phyloP scores from a whole-genome alignment of 1,139 yeast genomes.

The Zygosaccharomyces pseudobailii region DNA sequence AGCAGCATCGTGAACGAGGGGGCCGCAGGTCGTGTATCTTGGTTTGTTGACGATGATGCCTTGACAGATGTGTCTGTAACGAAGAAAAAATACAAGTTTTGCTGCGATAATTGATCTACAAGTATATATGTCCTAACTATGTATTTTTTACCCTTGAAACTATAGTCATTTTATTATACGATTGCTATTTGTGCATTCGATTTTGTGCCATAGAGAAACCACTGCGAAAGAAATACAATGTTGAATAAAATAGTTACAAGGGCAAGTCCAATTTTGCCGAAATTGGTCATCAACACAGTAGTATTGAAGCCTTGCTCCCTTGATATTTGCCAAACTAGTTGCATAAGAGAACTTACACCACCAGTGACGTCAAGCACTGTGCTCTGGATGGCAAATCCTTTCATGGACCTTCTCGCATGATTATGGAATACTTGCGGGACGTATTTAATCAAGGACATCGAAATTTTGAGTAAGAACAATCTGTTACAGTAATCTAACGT shows the following conservation, averaged over 20 bases:
- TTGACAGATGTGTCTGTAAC: constrained; percentile 53
- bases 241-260: constrained; percentile 30
- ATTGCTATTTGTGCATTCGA: background rate
- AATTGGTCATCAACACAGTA: constrained; percentile 23
- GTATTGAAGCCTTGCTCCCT: constrained; percentile 23
- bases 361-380: constrained; percentile 51
- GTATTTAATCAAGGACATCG: constrained; percentile 54
- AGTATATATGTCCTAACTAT: background rate
- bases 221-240: constrained; percentile 28
- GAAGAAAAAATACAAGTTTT: constrained; percentile 33
- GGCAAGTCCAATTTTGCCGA: constrained; percentile 34
- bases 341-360: constrained; percentile 46
- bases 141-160: constrained; percentile 3
- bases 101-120: constrained; percentile 8
- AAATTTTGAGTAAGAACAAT: constrained; percentile 41
- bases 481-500: constrained; percentile 28
- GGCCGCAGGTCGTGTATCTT: constrained; percentile 92
- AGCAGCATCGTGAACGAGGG: constrained; percentile 91
- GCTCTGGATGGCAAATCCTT: constrained; percentile 53
- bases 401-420: constrained; percentile 47
- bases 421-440: constrained; percentile 58
- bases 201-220: constrained; percentile 19
- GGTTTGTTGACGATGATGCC: constrained; percentile 98
- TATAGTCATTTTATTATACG: background rate
- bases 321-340: constrained; percentile 37